Percentiles rank a stretch among this genome's conserved stretches.
phyloP scores from a whole-genome alignment of 2,329 filamentous ascomycete genomes.

The Pyricularia grisea region DNA sequence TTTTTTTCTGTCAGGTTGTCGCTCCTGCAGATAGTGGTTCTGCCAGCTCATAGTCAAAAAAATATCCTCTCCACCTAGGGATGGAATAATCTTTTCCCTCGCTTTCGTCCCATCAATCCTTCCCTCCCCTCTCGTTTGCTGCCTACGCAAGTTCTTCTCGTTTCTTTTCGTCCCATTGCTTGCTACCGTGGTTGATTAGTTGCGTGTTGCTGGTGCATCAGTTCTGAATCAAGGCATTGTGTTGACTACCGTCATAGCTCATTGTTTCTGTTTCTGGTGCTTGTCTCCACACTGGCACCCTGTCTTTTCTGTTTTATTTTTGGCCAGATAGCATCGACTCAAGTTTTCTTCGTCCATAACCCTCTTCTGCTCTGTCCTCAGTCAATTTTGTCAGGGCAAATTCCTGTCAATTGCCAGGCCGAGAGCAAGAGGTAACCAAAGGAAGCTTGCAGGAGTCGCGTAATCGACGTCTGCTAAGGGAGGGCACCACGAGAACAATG shows the following conservation, averaged over 20 bases:
- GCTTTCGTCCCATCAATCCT: conserved; percentile 2
- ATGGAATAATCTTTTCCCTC: background rate
- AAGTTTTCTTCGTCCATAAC: background rate
- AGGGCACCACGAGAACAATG: conserved; percentile 27
- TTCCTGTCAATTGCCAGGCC: conserved; percentile 1
- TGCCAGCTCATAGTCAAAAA: background rate
- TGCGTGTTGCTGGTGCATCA: background rate
- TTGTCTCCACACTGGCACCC: background rate
- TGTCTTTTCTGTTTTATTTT: background rate
- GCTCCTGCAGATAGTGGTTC: background rate
- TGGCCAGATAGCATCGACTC: background rate
- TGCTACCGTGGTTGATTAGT: background rate
- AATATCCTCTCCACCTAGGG: background rate
- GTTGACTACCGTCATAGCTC: background rate
- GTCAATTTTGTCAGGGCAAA: background rate
- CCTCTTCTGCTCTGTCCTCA: background rate
- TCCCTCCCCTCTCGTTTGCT: background rate
- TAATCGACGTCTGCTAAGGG: background rate
- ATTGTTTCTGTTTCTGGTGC: background rate
- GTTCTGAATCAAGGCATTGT: background rate
- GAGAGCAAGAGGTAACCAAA: background rate
- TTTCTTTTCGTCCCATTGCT: background rate
- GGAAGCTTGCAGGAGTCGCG: background rate
- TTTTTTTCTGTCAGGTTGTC: background rate
- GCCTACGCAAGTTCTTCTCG: background rate